Base-by-base conservation (phyloP, 108 stramenopile genomes). In the Conticribra weissflogii region DNA sequence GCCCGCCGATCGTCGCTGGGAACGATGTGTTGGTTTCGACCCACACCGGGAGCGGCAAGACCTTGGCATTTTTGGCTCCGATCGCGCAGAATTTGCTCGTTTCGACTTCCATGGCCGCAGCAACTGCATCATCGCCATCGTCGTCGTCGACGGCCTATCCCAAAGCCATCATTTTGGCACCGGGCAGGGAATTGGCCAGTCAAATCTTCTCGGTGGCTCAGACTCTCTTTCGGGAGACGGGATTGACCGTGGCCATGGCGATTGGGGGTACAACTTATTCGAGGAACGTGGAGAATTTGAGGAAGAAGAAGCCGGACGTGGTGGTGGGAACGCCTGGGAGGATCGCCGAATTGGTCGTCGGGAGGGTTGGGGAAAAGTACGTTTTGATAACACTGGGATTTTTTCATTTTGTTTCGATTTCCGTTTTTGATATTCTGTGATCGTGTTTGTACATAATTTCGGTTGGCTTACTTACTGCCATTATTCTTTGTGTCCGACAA, bases 241-340 rank as follows among this genome's bases (percentile, higher is more conserved):
- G 72, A 24, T 61, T 90, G 55, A 79, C 58, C 8, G 85, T 76
- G n/a, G 66, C 81, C 49, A 48, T 96, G 60, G 81, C 87, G 16
- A 93, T 96, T 71, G 94, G 94, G 21, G 94, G 94, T 7, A 93
- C 91, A 7, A 77, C 86, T 18, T 93, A 87, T 78, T 34, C 67
- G 7, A 66, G 89, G 44, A 90, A 83, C 75, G 72, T 88, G 21
- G 90, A 92, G 41, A 85, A 84, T 50, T 64, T 96, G 16, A 81
- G 94, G 31, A 90, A 88, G 55, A 69, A 63, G 31, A 91, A 87
- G 61, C 94, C 94, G 2, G 78, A 82, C 46, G 79, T 96, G 54
- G 49, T 96, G 18, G 89, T 96, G 33, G 94, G 94, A 9, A 93
- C 94, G 22, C 94, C 94, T 8, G 94, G 94, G 18, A 66, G 94